phyloP scores from a whole-genome alignment of 305 asterid species.

The Fraxinus latifolia region DNA sequence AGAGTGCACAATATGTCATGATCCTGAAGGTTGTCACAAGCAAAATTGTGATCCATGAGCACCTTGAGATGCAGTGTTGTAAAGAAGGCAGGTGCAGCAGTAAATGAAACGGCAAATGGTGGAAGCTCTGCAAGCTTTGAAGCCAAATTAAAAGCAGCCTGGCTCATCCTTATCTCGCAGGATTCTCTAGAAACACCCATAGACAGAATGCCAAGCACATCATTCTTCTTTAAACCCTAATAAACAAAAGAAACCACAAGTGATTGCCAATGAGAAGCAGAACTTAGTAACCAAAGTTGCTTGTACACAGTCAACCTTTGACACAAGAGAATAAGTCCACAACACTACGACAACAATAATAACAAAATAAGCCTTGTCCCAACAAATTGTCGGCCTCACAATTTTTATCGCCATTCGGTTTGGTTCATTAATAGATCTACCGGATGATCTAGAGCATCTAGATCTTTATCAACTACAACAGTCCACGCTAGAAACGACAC shows the following conservation, averaged over 20 bases:
- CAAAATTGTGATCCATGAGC: conserved; percentile 58
- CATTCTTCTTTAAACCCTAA: conserved; percentile 48
- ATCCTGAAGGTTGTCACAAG: conserved; percentile 50
- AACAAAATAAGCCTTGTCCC: neutral
- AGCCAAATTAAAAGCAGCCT: conserved; percentile 38
- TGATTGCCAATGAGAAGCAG: conserved; percentile 19
- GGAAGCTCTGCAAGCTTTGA: conserved; percentile 39
- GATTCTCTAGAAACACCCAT: conserved; percentile 46
- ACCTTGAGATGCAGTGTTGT: conserved; percentile 66
- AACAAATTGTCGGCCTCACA: neutral
- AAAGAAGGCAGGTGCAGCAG: conserved; percentile 67
- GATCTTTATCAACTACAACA: neutral
- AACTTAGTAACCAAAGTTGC: conserved; percentile 3
- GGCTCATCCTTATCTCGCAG: conserved; percentile 32
- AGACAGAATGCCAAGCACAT: conserved; percentile 41
- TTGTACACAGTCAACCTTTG: conserved; percentile 15
- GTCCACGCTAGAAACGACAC: neutral
- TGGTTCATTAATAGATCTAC: neutral
- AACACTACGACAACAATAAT: neutral
- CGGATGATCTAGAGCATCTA: neutral
- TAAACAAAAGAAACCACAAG: conserved; percentile 22
- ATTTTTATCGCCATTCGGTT: neutral
- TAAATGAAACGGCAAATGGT: conserved; percentile 51
- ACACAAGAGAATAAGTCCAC: neutral
- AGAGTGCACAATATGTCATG: conserved; percentile 27